Percentiles rank a stretch among this genome's conserved stretches.
Conservation (phyloP, 495 filamentous ascomycete species). For the Chaetomidium leptoderma region DNA sequence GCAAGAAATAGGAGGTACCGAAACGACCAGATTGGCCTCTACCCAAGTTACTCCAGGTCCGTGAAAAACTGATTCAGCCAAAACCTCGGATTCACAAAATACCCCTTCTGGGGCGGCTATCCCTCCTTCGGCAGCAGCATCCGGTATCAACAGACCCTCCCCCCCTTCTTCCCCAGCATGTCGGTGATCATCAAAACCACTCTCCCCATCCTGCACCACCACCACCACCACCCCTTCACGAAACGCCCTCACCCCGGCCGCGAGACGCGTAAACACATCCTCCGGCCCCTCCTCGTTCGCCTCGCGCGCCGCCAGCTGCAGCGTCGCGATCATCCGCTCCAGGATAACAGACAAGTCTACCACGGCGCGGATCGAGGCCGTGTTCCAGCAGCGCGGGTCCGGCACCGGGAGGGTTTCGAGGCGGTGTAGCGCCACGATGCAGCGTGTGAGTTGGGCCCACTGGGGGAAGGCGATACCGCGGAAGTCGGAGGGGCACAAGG, state of each 20-base stretch:
- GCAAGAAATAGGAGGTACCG: too few species aligned
- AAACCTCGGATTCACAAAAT: background rate
- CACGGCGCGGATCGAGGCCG: background rate
- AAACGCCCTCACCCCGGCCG: too few species aligned
- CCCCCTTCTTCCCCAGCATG: background rate
- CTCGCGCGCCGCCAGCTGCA: too few species aligned
- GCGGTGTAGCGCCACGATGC: background rate
- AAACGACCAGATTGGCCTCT: too few species aligned
- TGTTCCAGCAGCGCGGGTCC: background rate
- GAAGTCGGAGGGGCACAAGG: background rate
- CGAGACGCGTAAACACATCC: too few species aligned
- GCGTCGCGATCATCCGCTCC: too few species aligned
- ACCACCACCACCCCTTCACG: too few species aligned
- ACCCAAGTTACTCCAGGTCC: too few species aligned
- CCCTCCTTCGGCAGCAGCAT: background rate
- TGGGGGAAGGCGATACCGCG: constrained; percentile 18
- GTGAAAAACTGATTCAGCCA: background rate
- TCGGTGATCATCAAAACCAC: too few species aligned
- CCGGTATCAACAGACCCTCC: background rate
- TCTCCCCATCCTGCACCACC: background rate
- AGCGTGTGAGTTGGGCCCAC: constrained; percentile 36
- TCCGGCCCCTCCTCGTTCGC: too few species aligned
- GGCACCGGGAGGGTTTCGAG: too few species aligned
- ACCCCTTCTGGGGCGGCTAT: background rate
- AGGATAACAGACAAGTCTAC: too few species aligned